Evolutionary conservation across 768 basidiomycete genomes (phyloP).

Genomic region (Chalciporus chontae): DNA sequence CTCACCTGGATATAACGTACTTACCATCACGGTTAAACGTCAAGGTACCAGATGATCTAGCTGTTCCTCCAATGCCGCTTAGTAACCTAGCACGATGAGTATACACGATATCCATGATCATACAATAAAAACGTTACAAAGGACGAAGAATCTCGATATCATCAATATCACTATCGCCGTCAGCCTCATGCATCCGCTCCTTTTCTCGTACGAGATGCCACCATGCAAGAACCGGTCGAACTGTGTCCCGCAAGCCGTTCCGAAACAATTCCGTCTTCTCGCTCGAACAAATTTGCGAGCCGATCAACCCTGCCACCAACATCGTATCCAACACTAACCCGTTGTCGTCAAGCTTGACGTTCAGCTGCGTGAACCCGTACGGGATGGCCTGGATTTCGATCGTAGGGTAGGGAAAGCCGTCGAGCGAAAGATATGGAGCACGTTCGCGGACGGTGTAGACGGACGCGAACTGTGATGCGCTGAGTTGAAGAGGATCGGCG

Average conservation of each 20-base stretch:
- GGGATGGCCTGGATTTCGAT: slow-evolving; percentile 29
- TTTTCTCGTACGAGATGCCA: slow-evolving; percentile 24
- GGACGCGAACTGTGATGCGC: slow-evolving; percentile 23
- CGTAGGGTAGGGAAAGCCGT: slow-evolving; percentile 29
- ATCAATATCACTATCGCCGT: background rate
- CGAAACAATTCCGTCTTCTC: slow-evolving; percentile 28
- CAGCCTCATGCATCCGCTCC: background rate
- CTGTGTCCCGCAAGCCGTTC: slow-evolving; percentile 31
- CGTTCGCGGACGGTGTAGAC: slow-evolving; percentile 24
- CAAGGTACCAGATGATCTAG: too few relatives aligned
- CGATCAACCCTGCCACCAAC: slow-evolving; percentile 30
- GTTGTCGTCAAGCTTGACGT: slow-evolving; percentile 29
- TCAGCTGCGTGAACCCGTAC: slow-evolving; percentile 25
- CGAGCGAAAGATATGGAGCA: slow-evolving; percentile 20
- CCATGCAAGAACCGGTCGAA: slow-evolving; percentile 30
- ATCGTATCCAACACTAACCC: slow-evolving; percentile 23
- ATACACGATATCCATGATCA: background rate
- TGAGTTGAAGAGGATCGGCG: slow-evolving; percentile 23
- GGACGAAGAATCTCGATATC: background rate
- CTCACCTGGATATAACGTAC: too few relatives aligned
- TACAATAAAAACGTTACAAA: background rate
- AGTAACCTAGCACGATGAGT: too few relatives aligned
- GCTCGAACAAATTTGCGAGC: slow-evolving; percentile 28
- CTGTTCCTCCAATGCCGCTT: too few relatives aligned
- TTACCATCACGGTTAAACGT: too few relatives aligned